Evolutionary conservation across 1,284 basidiomycete species (phyloP), one percentile per base, ranked within the genome.

Genomic region (Microbotryum intermedium): DNA sequence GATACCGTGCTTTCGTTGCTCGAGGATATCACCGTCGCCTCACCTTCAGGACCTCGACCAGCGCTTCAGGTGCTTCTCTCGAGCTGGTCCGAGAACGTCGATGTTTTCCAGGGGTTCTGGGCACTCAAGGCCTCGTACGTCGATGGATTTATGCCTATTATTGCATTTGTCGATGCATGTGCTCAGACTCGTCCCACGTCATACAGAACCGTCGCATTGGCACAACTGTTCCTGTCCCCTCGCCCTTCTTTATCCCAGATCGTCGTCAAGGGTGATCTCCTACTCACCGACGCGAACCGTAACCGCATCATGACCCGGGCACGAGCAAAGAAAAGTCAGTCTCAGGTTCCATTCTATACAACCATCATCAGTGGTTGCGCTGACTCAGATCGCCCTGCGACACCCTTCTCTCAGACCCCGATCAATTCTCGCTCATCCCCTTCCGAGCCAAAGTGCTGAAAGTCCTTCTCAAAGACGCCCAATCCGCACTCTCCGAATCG

Each of bases 271-370:
- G 94, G 94, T n/a, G 92, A 97, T 72, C 82, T 95, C 60, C 84
- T 97, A 51, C 80, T 94, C 58, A 85, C 83, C 59, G 82, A 83
- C 3, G 82, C 84, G 69, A 90, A 87, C 46, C 82, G 83, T 66
- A 82, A 92, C 71, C 91, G 88, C 70, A 97, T 97, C 74, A 90
- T 95, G 84, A 97, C 94, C 46, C 85, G 94, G 62, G 94, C 93
- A 47, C 81, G 84, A 69, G 90, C 93, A 48, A 89, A 85, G 78
- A 79, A 80, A 67, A 87, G 90, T 93, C 49, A 68, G 75, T 67
- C 29, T 18, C 9, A 53, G 52, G 34, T 25, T 20, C 47, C 13
- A 6, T 21, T 30, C 25, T 9, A 20, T 20, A 20, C 21, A 39
- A 6, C n/a, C n/a, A 45, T n/a, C 43, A 45, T n/a, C 13, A 45